phyloP scores from a whole-genome alignment of 148 eudicot genomes.

The Chenopodium formosanum region DNA sequence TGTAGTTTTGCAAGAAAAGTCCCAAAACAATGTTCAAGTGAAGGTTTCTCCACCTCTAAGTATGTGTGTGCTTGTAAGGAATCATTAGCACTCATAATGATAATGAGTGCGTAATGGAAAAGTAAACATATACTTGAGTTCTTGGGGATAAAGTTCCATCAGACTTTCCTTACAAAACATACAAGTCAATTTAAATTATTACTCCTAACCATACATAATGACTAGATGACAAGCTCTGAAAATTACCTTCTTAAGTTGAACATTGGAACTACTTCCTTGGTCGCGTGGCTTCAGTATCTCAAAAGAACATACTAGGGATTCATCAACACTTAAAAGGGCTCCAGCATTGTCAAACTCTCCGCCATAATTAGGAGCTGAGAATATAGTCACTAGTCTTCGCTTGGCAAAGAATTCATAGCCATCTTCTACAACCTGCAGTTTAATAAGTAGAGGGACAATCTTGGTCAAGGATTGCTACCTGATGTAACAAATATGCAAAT shows the following conservation, averaged over 20 bases:
- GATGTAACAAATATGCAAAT: neutral
- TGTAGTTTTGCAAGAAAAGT: neutral
- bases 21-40: neutral
- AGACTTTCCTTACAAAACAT: neutral
- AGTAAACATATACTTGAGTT: neutral
- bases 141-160: neutral
- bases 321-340: slow-evolving; percentile 81
- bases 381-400: slow-evolving; percentile 81
- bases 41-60: neutral
- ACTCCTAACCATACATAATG: neutral
- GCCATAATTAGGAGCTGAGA: slow-evolving; percentile 94
- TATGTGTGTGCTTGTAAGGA: neutral
- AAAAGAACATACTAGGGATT: slow-evolving; percentile 69
- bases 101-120: neutral
- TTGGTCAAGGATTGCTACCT: neutral
- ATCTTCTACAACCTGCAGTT: slow-evolving; percentile 87
- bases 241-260: slow-evolving; percentile 70
- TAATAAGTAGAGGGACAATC: neutral
- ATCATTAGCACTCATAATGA: neutral
- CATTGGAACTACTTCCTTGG: slow-evolving; percentile 51
- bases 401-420: slow-evolving; percentile 91
- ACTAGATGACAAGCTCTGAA: neutral
- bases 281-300: slow-evolving; percentile 78
- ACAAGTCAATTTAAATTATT: neutral
- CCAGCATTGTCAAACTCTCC: slow-evolving; percentile 96